These are phyloP conservation scores for Microbotryum intermedium DNA, from an alignment of 1,284 basidiomycete species.

Conservation along the genomic window DNA sequence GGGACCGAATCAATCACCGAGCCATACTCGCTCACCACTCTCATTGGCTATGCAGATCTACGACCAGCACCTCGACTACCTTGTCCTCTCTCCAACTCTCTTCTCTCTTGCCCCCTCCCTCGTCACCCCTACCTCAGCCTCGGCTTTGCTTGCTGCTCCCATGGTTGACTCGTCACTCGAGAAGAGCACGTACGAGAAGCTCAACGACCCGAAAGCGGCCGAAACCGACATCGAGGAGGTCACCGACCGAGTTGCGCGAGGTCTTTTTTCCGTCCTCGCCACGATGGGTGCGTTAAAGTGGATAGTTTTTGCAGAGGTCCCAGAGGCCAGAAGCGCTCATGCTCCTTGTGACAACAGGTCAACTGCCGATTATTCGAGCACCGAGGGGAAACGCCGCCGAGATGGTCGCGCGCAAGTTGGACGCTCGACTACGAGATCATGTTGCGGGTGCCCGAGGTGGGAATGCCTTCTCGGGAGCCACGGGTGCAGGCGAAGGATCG, in stretches of 20 bases:
- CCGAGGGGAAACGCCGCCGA: conserved; percentile 96
- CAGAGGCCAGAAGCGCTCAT: not conserved
- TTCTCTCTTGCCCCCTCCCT: conserved; percentile 63
- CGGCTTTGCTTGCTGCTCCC: conserved; percentile 26
- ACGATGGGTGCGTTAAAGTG: conserved; percentile 59
- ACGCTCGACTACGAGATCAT: conserved; percentile 84
- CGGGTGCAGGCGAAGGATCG: conserved; percentile 46
- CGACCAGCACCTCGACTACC: conserved; percentile 95
- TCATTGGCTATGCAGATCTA: conserved; percentile 52
- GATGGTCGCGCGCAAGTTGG: conserved; percentile 93
- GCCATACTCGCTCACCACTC: not conserved
- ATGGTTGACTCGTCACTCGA: conserved; percentile 34
- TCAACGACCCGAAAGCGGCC: conserved; percentile 84
- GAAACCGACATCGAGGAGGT: conserved; percentile 90
- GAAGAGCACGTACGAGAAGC: conserved; percentile 59
- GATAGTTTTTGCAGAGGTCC: not conserved
- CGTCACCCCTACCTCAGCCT: conserved; percentile 13
- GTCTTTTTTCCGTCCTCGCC: conserved; percentile 86
- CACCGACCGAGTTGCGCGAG: conserved; percentile 82
- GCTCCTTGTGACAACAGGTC: conserved; percentile 48
- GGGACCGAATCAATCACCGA: not conserved
- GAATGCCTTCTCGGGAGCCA: conserved; percentile 39
- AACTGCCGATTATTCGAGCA: conserved; percentile 88
- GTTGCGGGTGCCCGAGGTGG: conserved; percentile 60
- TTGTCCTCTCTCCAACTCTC: conserved; percentile 85